Evolutionary conservation across 371 early-diverging fungal species (phyloP).

Genomic region (Rhizopus delemar): DNA sequence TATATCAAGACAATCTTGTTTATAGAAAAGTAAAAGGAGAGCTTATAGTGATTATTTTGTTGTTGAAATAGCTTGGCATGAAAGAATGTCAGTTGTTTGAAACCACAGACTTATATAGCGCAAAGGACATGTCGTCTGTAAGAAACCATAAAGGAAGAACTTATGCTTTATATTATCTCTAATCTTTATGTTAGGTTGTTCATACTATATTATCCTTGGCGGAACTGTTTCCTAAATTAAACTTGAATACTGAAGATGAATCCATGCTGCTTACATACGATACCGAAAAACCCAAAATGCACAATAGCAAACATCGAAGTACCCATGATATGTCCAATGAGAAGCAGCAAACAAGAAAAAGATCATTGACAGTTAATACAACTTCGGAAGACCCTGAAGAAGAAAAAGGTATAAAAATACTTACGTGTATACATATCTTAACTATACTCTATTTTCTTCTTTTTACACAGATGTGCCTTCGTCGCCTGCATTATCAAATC

Average conservation of each 20-base stretch:
- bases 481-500: background rate
- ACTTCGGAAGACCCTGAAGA: background rate
- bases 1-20: slow-evolving; percentile 13
- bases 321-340: background rate
- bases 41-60: background rate
- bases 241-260: background rate
- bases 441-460: background rate
- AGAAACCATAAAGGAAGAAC: slow-evolving; percentile 4
- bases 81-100: slow-evolving; percentile 83
- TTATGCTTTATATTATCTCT: background rate
- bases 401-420: slow-evolving; percentile 3
- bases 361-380: background rate
- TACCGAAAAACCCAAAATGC: background rate
- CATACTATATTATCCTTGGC: slow-evolving; percentile 23
- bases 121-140: slow-evolving; percentile 83
- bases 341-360: background rate
- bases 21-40: slow-evolving; percentile 5
- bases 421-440: background rate
- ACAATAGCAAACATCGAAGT: background rate
- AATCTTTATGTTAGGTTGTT: slow-evolving; percentile 14
- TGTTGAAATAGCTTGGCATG: slow-evolving; percentile 47
- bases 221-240: slow-evolving; percentile 6
- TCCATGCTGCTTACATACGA: background rate
- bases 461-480: background rate
- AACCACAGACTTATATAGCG: slow-evolving; percentile 90